phyloP scores from a whole-genome alignment of 208 protist species.

The Angomonas desouzai region DNA sequence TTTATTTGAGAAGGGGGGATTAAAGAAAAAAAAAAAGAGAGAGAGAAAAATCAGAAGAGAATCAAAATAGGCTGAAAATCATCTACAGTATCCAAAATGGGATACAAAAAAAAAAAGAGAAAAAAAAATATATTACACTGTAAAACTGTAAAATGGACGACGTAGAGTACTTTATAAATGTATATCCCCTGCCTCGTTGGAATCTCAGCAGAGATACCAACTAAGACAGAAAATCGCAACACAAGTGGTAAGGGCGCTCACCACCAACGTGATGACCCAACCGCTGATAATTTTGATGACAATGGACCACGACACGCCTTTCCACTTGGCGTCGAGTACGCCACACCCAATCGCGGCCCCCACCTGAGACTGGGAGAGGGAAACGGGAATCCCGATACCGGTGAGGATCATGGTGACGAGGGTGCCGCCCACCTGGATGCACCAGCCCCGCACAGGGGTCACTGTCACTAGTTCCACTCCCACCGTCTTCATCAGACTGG shows the following conservation, averaged over 20 bases:
- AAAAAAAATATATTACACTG: too few species aligned
- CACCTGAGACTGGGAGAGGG: conserved; percentile 76
- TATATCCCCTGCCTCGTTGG: too few species aligned
- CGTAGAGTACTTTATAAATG: too few species aligned
- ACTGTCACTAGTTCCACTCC: conserved; percentile 81
- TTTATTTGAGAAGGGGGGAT: not conserved
- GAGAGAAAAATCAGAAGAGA: conserved; percentile 4
- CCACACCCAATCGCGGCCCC: conserved; percentile 78
- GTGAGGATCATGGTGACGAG: conserved; percentile 81
- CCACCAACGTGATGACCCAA: conserved; percentile 73
- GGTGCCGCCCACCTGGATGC: conserved; percentile 75
- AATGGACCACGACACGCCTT: conserved; percentile 61
- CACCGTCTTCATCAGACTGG: conserved; percentile 81
- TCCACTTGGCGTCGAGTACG: conserved; percentile 51
- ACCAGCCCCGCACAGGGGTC: conserved; percentile 78
- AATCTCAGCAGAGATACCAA: conserved; percentile 30
- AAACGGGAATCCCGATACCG: conserved; percentile 77
- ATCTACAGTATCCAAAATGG: not conserved
- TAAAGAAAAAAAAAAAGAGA: conserved; percentile 9
- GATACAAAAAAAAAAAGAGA: not conserved
- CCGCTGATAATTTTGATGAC: conserved; percentile 71
- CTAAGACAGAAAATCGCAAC: conserved; percentile 38
- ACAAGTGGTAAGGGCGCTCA: conserved; percentile 61
- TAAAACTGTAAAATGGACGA: too few species aligned
- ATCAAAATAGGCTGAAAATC: not conserved